phyloP scores from a whole-genome alignment of 192 early-diverging fungal genomes.

The Backusella liffmaniae region DNA sequence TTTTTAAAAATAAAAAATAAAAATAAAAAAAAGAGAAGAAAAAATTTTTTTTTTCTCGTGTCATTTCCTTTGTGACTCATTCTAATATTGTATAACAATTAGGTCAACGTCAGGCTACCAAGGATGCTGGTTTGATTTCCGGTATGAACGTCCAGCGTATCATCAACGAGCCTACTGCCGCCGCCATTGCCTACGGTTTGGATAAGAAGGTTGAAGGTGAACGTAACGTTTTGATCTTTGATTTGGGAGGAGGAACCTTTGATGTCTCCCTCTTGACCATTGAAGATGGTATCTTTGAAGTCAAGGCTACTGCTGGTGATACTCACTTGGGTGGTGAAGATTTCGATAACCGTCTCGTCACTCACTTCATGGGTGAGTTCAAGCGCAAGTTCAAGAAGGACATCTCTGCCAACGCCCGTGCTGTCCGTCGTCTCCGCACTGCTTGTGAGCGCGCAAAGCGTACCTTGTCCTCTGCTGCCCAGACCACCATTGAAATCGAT shows the following conservation, averaged over 20 bases:
- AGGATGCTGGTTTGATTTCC: constrained; percentile 96
- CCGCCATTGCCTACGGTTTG: constrained; percentile 98
- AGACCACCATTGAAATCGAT: constrained; percentile 97
- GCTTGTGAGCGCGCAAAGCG: constrained; percentile 99
- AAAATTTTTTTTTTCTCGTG: background rate
- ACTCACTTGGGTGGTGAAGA: constrained; percentile 99
- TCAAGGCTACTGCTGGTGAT: constrained; percentile 99
- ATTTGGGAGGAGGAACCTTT: constrained; percentile 98
- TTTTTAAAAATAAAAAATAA: too few relatives aligned
- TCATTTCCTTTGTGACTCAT: constrained; percentile 20
- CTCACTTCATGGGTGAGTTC: constrained; percentile 95
- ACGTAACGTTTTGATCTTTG: constrained; percentile 97
- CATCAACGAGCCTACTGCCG: constrained; percentile 99
- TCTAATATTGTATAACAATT: constrained; percentile 40
- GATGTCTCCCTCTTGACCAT: constrained; percentile 98
- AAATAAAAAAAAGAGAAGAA: too few relatives aligned
- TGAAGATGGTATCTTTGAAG: constrained; percentile 98
- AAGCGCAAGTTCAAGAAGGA: constrained; percentile 99
- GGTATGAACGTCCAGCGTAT: constrained; percentile 98
- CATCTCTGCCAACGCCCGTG: constrained; percentile 85
- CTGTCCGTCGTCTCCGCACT: constrained; percentile 96
- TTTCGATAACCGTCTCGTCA: constrained; percentile 98
- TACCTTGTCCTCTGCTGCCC: constrained; percentile 90
- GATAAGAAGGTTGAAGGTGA: constrained; percentile 95
- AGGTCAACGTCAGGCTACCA: constrained; percentile 98